Conservation (phyloP, 2,329 filamentous ascomycete species). For the Paecilomyces dactylethromorphus region DNA sequence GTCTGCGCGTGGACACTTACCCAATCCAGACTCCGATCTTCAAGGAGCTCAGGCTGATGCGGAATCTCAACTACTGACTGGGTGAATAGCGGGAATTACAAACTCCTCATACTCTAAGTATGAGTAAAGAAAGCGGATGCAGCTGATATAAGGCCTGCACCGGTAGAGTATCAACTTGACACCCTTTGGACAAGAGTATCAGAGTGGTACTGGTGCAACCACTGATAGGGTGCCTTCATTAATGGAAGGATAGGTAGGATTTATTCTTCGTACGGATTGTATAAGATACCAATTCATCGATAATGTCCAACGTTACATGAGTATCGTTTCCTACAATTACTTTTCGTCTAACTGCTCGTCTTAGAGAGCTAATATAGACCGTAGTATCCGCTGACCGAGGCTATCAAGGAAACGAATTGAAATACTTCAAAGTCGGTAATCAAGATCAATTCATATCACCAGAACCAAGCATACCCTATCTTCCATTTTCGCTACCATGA, state of each 20-base stretch:
- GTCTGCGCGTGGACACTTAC: not conserved
- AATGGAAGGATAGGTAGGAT: not conserved
- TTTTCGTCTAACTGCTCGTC: not conserved
- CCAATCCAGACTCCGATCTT: not conserved
- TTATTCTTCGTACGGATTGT: conserved; percentile 2
- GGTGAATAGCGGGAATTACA: not conserved
- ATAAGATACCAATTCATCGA: not conserved
- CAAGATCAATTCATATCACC: not conserved
- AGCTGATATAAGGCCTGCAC: too few species aligned
- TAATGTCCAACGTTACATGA: not conserved
- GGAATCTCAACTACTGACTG: not conserved
- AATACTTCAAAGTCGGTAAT: not conserved
- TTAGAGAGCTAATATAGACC: not conserved
- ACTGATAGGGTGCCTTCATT: not conserved
- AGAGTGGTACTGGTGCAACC: not conserved
- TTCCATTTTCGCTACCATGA: not conserved
- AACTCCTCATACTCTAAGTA: not conserved
- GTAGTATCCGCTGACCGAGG: not conserved
- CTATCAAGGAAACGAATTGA: not conserved
- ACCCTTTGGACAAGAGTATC: not conserved
- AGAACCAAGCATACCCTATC: not conserved
- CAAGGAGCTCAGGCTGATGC: not conserved
- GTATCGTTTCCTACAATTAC: not conserved
- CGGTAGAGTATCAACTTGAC: too few species aligned
- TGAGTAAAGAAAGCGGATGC: too few species aligned